A percentile compares a stretch with the other conserved stretches of the same genome.
These are phyloP conservation scores for Lepidium didymum DNA, from an alignment of 345 rosid genomes.

Conservation along the genomic window DNA sequence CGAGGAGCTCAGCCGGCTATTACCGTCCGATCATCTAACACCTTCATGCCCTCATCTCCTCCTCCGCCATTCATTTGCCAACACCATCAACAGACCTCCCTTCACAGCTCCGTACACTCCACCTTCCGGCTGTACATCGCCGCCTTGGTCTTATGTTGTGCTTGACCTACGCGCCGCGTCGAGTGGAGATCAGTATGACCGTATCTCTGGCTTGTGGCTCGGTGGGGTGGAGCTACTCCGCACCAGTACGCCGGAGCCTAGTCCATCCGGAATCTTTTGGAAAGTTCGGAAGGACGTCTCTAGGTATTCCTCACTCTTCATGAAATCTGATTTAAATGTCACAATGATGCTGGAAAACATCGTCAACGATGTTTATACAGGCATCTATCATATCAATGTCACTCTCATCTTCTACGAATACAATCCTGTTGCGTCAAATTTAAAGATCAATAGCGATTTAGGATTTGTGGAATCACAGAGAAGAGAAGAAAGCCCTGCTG, in stretches of 20 bases:
- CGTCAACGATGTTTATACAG: slow-evolving; percentile 62
- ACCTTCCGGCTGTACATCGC: slow-evolving; percentile 45
- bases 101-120: slow-evolving; percentile 57
- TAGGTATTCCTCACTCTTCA: slow-evolving; percentile 58
- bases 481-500: slow-evolving; percentile 47
- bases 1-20: slow-evolving; percentile 49
- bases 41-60: slow-evolving; percentile 53
- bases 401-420: slow-evolving; percentile 49
- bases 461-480: neutral
- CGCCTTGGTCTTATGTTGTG: slow-evolving; percentile 64
- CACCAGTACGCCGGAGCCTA: slow-evolving; percentile 87
- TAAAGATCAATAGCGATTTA: neutral
- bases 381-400: slow-evolving; percentile 59
- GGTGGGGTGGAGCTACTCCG: slow-evolving; percentile 82
- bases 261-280: slow-evolving; percentile 62
- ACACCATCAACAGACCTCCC: slow-evolving; percentile 66
- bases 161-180: slow-evolving; percentile 50
- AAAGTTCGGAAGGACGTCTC: slow-evolving; percentile 68
- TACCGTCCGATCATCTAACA: slow-evolving; percentile 42
- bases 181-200: slow-evolving; percentile 69
- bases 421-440: neutral
- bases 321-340: slow-evolving; percentile 31
- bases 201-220: slow-evolving; percentile 76
- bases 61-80: slow-evolving; percentile 70
- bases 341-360: slow-evolving; percentile 92